Evolutionary conservation across 345 rosid genomes (phyloP).

Genomic region (Ceriops zippeliana): DNA sequence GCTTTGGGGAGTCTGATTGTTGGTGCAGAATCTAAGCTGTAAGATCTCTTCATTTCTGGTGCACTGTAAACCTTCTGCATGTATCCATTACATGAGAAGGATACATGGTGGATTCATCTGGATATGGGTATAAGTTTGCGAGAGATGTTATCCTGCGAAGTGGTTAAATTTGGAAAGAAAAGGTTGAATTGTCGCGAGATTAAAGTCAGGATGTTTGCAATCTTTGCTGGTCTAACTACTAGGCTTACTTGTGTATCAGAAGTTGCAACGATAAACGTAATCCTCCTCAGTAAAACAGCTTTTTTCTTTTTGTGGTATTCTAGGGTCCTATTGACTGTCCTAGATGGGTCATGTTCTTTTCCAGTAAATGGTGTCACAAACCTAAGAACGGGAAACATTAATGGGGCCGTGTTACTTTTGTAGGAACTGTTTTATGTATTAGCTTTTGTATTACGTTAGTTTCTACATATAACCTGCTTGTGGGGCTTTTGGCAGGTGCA

Average conservation of each 20-base stretch:
- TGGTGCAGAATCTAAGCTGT: slow-evolving; percentile 32
- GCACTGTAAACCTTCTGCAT: too few species aligned
- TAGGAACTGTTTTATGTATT: neutral
- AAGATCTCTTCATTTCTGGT: slow-evolving; percentile 20
- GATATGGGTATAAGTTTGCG: too few species aligned
- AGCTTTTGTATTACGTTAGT: neutral
- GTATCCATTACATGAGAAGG: neutral
- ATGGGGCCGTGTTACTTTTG: neutral
- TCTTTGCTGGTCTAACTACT: neutral
- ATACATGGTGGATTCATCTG: neutral
- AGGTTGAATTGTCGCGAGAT: neutral
- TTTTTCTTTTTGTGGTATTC: too few species aligned
- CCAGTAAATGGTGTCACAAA: too few species aligned
- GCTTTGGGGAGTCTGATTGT: slow-evolving; percentile 30
- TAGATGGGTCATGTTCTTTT: too few species aligned
- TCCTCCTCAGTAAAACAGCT: too few species aligned
- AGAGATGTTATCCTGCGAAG: too few species aligned
- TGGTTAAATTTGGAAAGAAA: too few species aligned
- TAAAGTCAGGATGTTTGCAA: neutral
- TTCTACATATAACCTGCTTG: neutral
- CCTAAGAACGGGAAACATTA: too few species aligned
- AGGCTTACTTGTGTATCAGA: neutral
- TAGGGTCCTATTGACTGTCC: too few species aligned
- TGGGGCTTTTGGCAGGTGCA: slow-evolving; percentile 29
- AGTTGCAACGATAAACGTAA: neutral